phyloP scores from a whole-genome alignment of 169 alveolate genomes.

The Plasmodium fragile region DNA sequence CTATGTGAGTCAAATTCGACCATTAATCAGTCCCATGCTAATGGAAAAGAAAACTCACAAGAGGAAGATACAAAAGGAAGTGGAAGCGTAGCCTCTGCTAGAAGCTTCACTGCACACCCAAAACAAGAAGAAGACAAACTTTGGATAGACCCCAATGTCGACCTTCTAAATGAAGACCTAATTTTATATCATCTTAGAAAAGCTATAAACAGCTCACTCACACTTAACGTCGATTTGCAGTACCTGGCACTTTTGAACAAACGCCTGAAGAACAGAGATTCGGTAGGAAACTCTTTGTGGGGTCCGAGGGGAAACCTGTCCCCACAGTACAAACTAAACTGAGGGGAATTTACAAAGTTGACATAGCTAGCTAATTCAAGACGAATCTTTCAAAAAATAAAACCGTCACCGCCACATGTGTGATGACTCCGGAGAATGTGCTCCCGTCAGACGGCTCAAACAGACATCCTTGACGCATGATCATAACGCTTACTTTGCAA shows the following conservation, averaged over 20 bases:
- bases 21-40: not conserved
- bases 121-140: not conserved
- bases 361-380: not conserved
- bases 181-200: slow-evolving; percentile 21
- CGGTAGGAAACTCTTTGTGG: not conserved
- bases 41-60: not conserved
- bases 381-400: not conserved
- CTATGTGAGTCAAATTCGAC: slow-evolving; percentile 48
- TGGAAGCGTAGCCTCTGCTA: not conserved
- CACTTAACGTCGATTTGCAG: slow-evolving; percentile 61
- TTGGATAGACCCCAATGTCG: not conserved
- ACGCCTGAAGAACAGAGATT: not conserved
- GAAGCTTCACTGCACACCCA: not conserved
- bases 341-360: not conserved
- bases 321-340: not conserved
- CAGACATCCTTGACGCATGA: not conserved
- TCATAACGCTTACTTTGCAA: not conserved
- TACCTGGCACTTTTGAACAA: slow-evolving; percentile 29
- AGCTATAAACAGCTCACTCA: slow-evolving; percentile 39
- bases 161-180: slow-evolving; percentile 4
- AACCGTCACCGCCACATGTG: not conserved
- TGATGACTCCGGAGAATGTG: not conserved
- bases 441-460: not conserved
- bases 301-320: not conserved
- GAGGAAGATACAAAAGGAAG: not conserved